Conservation (phyloP, 1,284 basidiomycete genomes). For the Athelia sp. region DNA sequence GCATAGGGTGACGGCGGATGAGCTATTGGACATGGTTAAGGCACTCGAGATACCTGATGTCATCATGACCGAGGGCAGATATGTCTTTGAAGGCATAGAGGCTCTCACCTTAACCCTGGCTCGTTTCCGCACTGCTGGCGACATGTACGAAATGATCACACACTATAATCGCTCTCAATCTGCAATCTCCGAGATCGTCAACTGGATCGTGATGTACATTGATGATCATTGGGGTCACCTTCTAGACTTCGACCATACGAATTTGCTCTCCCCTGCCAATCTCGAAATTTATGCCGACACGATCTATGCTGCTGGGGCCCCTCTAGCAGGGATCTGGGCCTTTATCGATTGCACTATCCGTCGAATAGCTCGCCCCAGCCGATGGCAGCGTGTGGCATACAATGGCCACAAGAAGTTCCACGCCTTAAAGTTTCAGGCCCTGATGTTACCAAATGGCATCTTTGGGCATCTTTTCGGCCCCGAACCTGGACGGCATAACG, state of each 20-base stretch:
- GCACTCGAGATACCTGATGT: neutral
- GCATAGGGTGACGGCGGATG: neutral
- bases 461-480: slow-evolving; percentile 15
- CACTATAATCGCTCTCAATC: slow-evolving; percentile 9
- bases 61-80: neutral
- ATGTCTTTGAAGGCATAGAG: neutral
- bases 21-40: slow-evolving; percentile 1
- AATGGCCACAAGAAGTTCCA: slow-evolving; percentile 16
- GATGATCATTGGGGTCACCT: slow-evolving; percentile 14
- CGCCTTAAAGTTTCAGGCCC: slow-evolving; percentile 15
- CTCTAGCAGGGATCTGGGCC: slow-evolving; percentile 8
- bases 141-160: neutral
- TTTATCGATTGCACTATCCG: slow-evolving; percentile 17
- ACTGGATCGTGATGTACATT: slow-evolving; percentile 7
- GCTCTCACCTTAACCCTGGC: neutral
- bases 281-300: slow-evolving; percentile 13
- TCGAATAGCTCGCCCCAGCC: slow-evolving; percentile 7
- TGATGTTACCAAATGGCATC: slow-evolving; percentile 13
- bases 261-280: slow-evolving; percentile 4
- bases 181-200: slow-evolving; percentile 11
- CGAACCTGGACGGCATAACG: slow-evolving; percentile 12
- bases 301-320: slow-evolving; percentile 10
- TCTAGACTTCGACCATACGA: slow-evolving; percentile 7
- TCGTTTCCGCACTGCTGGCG: slow-evolving; percentile 2
- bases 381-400: slow-evolving; percentile 11